These are phyloP conservation scores for Thermomyces lanuginosus DNA, from an alignment of 2,329 filamentous ascomycete genomes.

Conservation along the genomic window DNA sequence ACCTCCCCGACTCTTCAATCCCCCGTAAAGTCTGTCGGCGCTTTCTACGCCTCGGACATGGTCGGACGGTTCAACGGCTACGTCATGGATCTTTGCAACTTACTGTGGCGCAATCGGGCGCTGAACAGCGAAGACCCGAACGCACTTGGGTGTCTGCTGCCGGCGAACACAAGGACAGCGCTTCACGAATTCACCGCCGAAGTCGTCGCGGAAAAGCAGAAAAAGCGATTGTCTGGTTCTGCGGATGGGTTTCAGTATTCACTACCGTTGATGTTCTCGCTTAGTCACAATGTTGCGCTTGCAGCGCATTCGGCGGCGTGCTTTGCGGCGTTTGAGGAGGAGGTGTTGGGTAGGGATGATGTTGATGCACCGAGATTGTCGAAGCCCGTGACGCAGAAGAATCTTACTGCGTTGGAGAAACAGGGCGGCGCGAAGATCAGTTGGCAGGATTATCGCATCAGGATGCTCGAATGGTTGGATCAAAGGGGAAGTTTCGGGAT, in stretches of 20 bases:
- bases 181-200: slow-evolving; percentile 28
- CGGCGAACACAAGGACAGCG: slow-evolving; percentile 27
- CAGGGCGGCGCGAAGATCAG: slow-evolving; percentile 49
- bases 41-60: slow-evolving; percentile 41
- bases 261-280: slow-evolving; percentile 29
- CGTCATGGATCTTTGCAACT: slow-evolving; percentile 75
- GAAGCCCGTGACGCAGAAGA: slow-evolving; percentile 51
- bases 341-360: slow-evolving; percentile 8
- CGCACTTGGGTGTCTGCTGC: slow-evolving; percentile 37
- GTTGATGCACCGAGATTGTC: slow-evolving; percentile 13
- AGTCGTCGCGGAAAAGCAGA: slow-evolving; percentile 16
- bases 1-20: slow-evolving; percentile 21
- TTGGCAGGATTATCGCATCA: slow-evolving; percentile 60
- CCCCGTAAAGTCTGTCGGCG: slow-evolving; percentile 14
- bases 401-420: slow-evolving; percentile 44
- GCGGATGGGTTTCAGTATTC: slow-evolving; percentile 17
- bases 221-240: slow-evolving; percentile 11
- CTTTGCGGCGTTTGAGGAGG: slow-evolving; percentile 33
- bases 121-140: slow-evolving; percentile 50
- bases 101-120: slow-evolving; percentile 60
- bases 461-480: slow-evolving; percentile 54
- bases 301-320: slow-evolving; percentile 31
- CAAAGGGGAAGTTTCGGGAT: slow-evolving; percentile 49
- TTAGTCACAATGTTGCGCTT: slow-evolving; percentile 32
- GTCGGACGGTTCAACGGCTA: slow-evolving; percentile 64